Evolutionary conservation across 345 rosid genomes (phyloP), one percentile per base, ranked within the genome.

Genomic region (Orychophragmus violaceus): DNA sequence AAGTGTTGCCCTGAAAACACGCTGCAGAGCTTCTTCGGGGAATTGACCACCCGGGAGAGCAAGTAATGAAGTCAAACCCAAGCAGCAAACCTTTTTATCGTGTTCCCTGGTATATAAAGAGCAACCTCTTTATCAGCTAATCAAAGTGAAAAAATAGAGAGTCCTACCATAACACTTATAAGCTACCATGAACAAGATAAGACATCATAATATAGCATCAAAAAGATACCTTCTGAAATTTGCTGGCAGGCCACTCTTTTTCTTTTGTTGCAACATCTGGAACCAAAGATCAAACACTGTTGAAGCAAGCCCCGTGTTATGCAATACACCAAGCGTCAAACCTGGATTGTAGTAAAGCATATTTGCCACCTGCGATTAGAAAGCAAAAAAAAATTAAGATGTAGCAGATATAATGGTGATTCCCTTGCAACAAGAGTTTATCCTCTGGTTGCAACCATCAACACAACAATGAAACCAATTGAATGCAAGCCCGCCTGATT

Each of bases 21-120:
- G 97, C 48, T 78, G 89, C 79, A 91, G 74, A n/a, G 99, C 99
- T 33, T 95, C 99, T 27, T 79, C 90, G 3, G 96, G 87, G 62
- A 95, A 81, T 69, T 85, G 99, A 69, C 86, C 86, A 10, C 80
- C 85, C 8, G 99, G 92, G 60, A 95, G 96, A 50, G 81, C 84
- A 62, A 95, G 85, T 45, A 95, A 78, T 62, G 99, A 85, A 24
- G 85, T 84, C 84, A 95, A 81, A 25, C 99, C 99, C 86, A 95
- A 80, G 81, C 96, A 89, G 81, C 99, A 95, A 50, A 95, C 92
- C 80, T 95, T 95, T 77, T 95, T 95, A 72, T 86, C 94, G 63
- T 95, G 91, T 65, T 85, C 98, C 85, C 99, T 95, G 89, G 48
- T 55, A 71, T 30, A 17, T 57, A 42, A 63, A 59, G 36, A 41